phyloP scores from a whole-genome alignment of 1,284 basidiomycete genomes.

The Apiotrichum mycotoxinovorans region DNA sequence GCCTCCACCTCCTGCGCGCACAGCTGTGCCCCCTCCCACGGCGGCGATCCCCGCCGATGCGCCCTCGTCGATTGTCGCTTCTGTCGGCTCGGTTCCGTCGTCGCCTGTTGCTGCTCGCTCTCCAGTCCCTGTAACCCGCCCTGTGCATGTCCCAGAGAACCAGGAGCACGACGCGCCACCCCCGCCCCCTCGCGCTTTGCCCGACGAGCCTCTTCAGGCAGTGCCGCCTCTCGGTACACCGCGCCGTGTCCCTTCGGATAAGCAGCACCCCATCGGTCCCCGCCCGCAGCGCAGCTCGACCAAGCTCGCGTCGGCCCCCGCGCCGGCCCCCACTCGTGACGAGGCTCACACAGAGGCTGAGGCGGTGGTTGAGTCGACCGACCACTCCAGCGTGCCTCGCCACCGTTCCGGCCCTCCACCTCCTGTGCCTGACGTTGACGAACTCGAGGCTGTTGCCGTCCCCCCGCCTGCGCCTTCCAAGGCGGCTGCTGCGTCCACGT shows the following conservation, averaged over 20 bases:
- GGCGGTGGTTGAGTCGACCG: no score
- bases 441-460: constrained; percentile 10
- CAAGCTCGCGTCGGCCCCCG: no score
- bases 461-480: constrained; percentile 14
- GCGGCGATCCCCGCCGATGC: not conserved
- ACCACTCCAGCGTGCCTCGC: not conserved
- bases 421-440: constrained; percentile 11
- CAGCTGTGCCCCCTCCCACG: not conserved
- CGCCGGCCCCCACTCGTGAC: not conserved
- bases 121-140: no score
- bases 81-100: no score
- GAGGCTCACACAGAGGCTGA: not conserved
- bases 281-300: no score
- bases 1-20: constrained; percentile 2
- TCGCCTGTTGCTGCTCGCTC: not conserved
- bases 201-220: not conserved
- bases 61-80: no score
- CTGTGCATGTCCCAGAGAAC: no score
- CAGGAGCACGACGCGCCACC: not conserved
- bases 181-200: not conserved
- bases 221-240: no score
- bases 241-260: no score
- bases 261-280: no score
- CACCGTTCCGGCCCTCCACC: constrained; percentile 19
- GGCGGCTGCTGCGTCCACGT: not conserved